Base-by-base conservation (phyloP, 306 rosid genomes). In the Acacia melanoxylon region DNA sequence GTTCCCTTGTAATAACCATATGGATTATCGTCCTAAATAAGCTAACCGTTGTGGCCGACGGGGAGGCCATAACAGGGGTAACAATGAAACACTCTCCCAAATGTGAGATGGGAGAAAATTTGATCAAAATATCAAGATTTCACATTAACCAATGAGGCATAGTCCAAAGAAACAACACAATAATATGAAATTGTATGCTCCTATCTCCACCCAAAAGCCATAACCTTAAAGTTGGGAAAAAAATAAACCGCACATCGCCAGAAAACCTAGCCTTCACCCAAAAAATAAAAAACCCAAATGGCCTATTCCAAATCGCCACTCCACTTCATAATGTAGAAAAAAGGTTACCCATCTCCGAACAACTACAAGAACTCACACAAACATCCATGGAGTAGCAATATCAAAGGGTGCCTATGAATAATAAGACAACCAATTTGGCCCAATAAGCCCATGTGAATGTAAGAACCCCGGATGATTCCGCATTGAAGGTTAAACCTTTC, bases 401-500 rank as follows among this genome's bases (percentile, higher is more conserved):
- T n/a, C n/a, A n/a, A n/a, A n/a, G n/a, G n/a, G n/a, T n/a, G n/a
- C n/a, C n/a, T n/a, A n/a, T n/a, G n/a, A n/a, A n/a, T n/a, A n/a
- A n/a, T n/a, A n/a, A n/a, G n/a, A n/a, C n/a, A n/a, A 22, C 29
- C 29, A 27, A 27, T 27, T 27, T 27, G 29, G 29, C n/a, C n/a
- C n/a, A n/a, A n/a, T n/a, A n/a, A n/a, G n/a, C n/a, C n/a, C n/a
- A 25, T 69, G 86, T 95, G 97, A 54, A 81, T 67, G 83, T 95
- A 95, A 84, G 87, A 86, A 67, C 99, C 98, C 85, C 98, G 87
- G 61, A 91, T 84, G 72, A 91, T 86, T 84, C 99, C 99, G 33
- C 98, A 95, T 81, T 95, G 99, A 90, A 95, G 97, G 80, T 94
- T 94, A 84, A 95, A 93, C 69, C 89, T 91, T 86, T 95, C 99